Conservation (phyloP, 2,329 filamentous ascomycete genomes). For the Colletotrichum plurivorum region DNA sequence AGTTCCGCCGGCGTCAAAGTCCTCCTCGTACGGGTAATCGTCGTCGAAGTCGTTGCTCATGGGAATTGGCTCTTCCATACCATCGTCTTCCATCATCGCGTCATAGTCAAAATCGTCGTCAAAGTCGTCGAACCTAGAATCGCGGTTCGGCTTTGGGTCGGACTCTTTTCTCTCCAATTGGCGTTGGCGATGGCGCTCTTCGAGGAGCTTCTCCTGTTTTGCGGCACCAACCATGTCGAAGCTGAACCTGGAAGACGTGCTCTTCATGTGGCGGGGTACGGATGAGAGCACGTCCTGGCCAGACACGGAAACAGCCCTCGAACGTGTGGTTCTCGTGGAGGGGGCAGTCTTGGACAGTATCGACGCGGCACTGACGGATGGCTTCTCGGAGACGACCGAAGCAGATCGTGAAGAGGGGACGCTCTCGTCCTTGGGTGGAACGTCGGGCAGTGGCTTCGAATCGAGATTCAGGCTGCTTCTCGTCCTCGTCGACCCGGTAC, state of each 20-base stretch:
- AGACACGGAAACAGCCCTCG: constrained; percentile 68
- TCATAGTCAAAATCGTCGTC: constrained; percentile 76
- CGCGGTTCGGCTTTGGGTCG: constrained; percentile 55
- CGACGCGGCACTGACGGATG: constrained; percentile 46
- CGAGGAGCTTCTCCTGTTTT: constrained; percentile 76
- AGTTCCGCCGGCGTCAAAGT: constrained; percentile 39
- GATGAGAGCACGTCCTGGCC: constrained; percentile 61
- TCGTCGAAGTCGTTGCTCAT: constrained; percentile 65
- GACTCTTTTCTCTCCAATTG: constrained; percentile 71
- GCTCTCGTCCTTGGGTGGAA: constrained; percentile 56
- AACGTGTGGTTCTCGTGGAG: constrained; percentile 58
- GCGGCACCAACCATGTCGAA: constrained; percentile 84
- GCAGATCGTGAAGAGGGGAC: constrained; percentile 47
- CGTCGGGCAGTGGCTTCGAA: constrained; percentile 43
- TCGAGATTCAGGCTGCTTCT: constrained; percentile 38
- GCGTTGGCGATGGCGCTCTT: constrained; percentile 79
- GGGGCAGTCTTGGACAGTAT: constrained; percentile 46
- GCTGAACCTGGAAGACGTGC: constrained; percentile 84
- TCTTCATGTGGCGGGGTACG: constrained; percentile 77
- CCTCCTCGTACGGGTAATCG: constrained; percentile 50
- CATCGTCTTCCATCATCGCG: constrained; percentile 76
- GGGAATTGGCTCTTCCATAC: constrained; percentile 77
- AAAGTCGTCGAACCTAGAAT: constrained; percentile 73
- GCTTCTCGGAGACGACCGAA: constrained; percentile 51
- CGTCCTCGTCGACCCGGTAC: constrained; percentile 46